These are phyloP conservation scores for Calonectria multiphialidica DNA, from an alignment of 2,329 filamentous ascomycete genomes.

Conservation along the genomic window DNA sequence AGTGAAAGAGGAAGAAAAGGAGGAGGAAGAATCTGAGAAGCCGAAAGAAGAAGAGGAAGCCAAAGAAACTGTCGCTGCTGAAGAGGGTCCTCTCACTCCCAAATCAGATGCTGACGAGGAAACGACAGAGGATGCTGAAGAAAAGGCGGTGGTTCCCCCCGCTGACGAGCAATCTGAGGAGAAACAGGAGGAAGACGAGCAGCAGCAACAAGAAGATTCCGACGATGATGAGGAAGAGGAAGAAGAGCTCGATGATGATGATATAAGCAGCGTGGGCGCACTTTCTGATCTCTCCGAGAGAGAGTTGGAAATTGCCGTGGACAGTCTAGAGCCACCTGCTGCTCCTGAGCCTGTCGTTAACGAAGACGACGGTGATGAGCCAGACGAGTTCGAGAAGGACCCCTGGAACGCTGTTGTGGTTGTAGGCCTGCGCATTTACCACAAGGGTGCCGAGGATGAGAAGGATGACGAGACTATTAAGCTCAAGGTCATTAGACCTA, in stretches of 20 bases:
- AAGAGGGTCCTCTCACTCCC: slow-evolving; percentile 35
- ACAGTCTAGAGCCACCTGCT: slow-evolving; percentile 25
- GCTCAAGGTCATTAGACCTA: slow-evolving; percentile 55
- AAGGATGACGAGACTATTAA: slow-evolving; percentile 51
- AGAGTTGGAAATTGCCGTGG: slow-evolving; percentile 51
- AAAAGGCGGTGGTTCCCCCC: neutral
- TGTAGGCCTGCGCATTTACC: slow-evolving; percentile 72
- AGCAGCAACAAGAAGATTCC: neutral
- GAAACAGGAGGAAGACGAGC: slow-evolving; percentile 4
- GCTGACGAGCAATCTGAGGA: neutral
- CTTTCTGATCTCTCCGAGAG: slow-evolving; percentile 55
- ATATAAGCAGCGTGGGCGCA: slow-evolving; percentile 45
- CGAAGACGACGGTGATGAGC: slow-evolving; percentile 57
- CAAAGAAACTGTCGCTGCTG: neutral
- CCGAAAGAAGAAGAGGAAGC: neutral
- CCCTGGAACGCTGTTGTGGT: slow-evolving; percentile 76
- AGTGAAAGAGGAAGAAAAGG: slow-evolving; percentile 20
- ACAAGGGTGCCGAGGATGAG: slow-evolving; percentile 54
- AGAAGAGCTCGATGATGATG: slow-evolving; percentile 39
- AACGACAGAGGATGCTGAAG: neutral
- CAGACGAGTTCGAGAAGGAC: slow-evolving; percentile 66
- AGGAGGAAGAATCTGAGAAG: slow-evolving; percentile 17
- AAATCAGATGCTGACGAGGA: slow-evolving; percentile 29
- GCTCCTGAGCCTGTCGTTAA: slow-evolving; percentile 10
- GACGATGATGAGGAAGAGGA: neutral